Percentiles rank a stretch among this genome's conserved stretches.
Evolutionary conservation across 495 filamentous ascomycete species (phyloP).

Genomic region (Penicillium lagena): DNA sequence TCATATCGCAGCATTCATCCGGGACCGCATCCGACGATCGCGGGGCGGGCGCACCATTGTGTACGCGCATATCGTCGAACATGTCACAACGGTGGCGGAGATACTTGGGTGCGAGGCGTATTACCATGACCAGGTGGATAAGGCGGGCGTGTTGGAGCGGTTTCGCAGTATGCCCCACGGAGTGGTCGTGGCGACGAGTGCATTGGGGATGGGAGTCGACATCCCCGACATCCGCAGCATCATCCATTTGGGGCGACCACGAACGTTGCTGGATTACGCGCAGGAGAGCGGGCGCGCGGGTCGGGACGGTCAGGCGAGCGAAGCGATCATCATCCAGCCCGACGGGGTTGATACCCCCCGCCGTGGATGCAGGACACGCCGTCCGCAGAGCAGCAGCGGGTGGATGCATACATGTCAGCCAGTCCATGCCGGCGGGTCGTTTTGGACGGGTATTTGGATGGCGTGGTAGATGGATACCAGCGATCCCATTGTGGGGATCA

Average conservation of each 20-base stretch:
- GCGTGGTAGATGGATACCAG: too few species aligned
- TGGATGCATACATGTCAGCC: too few species aligned
- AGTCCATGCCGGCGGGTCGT: too few species aligned
- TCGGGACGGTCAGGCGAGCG: slow-evolving; percentile 1
- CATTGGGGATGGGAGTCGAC: slow-evolving; percentile 16
- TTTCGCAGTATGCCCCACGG: not conserved
- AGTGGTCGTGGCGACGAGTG: slow-evolving; percentile 12
- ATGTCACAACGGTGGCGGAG: not conserved
- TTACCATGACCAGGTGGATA: not conserved
- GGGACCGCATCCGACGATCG: not conserved
- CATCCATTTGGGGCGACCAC: slow-evolving; percentile 8
- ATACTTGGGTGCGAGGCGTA: not conserved
- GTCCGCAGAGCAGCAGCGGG: too few species aligned
- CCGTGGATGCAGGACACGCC: too few species aligned
- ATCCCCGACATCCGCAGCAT: slow-evolving; percentile 13
- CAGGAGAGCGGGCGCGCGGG: slow-evolving; percentile 19
- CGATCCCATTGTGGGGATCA: too few species aligned
- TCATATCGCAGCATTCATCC: too few species aligned
- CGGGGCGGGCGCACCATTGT: slow-evolving; percentile 4
- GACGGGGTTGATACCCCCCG: too few species aligned
- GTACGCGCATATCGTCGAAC: not conserved
- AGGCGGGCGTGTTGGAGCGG: slow-evolving; percentile 1
- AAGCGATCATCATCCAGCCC: too few species aligned
- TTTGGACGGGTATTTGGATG: too few species aligned
- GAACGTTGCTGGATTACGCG: slow-evolving; percentile 10